Conservation (phyloP, 1,284 basidiomycete species). For the Anthracocystis panici-leucophaei region DNA sequence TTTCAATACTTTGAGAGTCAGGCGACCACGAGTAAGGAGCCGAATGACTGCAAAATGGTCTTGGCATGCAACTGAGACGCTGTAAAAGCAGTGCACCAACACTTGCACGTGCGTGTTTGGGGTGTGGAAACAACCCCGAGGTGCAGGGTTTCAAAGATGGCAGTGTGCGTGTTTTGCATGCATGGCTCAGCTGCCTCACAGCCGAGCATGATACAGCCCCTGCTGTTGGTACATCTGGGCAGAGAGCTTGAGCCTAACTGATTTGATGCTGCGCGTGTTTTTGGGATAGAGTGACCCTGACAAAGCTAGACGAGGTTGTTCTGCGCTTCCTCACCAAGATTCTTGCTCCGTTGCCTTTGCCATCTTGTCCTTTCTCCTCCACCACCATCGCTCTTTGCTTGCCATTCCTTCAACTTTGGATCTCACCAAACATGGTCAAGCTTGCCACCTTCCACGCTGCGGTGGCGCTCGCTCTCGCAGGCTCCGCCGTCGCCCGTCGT, state of each 20-base stretch:
- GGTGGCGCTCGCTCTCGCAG: slow-evolving; percentile 31
- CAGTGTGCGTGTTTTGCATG: not conserved
- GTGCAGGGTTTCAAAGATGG: not conserved
- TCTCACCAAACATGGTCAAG: slow-evolving; percentile 27
- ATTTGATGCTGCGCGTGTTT: too few relatives aligned
- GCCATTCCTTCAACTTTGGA: too few relatives aligned
- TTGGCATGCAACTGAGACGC: not conserved
- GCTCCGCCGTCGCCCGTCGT: slow-evolving; percentile 22
- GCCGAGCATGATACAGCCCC: too few relatives aligned
- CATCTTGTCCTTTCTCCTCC: not conserved
- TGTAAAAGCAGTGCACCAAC: not conserved
- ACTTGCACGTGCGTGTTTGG: too few relatives aligned
- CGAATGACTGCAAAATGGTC: not conserved
- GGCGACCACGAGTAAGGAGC: too few relatives aligned
- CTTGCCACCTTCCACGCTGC: slow-evolving; percentile 12
- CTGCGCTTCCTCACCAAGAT: too few relatives aligned
- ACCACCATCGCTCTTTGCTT: not conserved
- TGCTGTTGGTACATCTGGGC: too few relatives aligned
- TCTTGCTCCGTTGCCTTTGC: not conserved
- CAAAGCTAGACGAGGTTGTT: too few relatives aligned
- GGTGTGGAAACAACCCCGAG: not conserved
- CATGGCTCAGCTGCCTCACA: not conserved
- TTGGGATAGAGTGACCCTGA: not conserved
- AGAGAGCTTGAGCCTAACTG: too few relatives aligned
- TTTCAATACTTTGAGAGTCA: too few relatives aligned